Base-by-base conservation (phyloP, 371 early-diverging fungal species). In the Rhizopus arrhizus region DNA sequence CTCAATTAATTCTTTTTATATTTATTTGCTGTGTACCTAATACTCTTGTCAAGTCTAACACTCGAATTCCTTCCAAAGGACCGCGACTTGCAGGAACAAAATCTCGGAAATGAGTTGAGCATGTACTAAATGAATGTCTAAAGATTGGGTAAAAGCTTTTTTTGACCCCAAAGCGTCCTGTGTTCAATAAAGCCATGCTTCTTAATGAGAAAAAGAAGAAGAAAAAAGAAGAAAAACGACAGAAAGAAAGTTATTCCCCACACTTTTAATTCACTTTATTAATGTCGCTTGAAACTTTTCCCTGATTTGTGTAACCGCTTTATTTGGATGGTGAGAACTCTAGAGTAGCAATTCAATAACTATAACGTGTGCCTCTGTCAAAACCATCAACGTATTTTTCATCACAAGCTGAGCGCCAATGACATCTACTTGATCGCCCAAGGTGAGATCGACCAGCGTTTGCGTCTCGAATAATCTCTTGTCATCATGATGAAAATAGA, bases 11-110 rank as follows among this genome's bases (percentile, higher is more conserved):
- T 35, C 38, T 55, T 43, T 62, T 65, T 52, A 59, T 56, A 11
- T 67, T 70, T 48, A 6, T 47, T 62, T 6, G 8, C 4, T 43
- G 8, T n/a, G 5, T 80, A 80, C 89, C 90, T 45, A 92, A 78
- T 9, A 95, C 88, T 52, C 94, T 83, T 40, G 94, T 91, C 72
- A 95, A 60, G 68, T 95, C 95, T 13, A 94, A 77, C 0, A 94
- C 86, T 6, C 89, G 81, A 56, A 93, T 78, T 9, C 93, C 95
- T 15, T 80, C 66, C 48, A 95, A 70, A 9, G 93, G 93, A 7
- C 68, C 73, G 8, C 43, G 49, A 10, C 28, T 31, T 15, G 57
- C 13, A 40, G 34, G 29, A 12, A 15, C 38, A 53, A 59, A 56
- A 43, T 68, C 61, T 60, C 64, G 42, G 22, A 41, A 53, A 4